Base-by-base conservation (phyloP, 345 rosid genomes). In the Stellera chamaejasme region DNA sequence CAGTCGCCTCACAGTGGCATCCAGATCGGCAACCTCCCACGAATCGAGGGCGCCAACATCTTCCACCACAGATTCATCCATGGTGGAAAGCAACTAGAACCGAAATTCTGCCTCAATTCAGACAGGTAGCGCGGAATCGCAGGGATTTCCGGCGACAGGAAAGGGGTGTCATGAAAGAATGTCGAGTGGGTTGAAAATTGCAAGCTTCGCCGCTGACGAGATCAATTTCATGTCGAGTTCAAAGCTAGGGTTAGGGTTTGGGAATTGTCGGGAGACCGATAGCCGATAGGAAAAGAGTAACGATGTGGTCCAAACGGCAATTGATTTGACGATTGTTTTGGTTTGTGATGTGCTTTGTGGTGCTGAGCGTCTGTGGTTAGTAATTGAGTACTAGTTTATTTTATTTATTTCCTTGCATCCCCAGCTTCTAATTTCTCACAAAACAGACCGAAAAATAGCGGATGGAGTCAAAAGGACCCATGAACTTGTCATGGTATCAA, bases 1-100 rank as follows among this genome's bases (percentile, higher is more conserved):
- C 77, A 86, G 65, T 27, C 95, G 83, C 58, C 67, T 79, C 85
- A 83, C 71, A 54, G 90, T 65, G 41, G 82, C 82, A 50, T 86
- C 95, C 75, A 86, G 60, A 73, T 86, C 87, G 62, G 82, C 95
- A 12, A 71, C 80, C 82, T 86, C 95, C 95, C 95, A 86, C n/a
- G 90, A 83, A 52, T 83, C 95, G 44, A 88, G 85, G 66, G 90
- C 80, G 52, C 80, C 89, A 57, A 77, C 66, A 77, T 82, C 94
- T 69, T 78, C 87, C 67, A 50, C 77, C 81, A 54, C 79, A 78
- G 93, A 72, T 69, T 82, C 86, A 79, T 71, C 88, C 93, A 85
- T 82, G 64, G 65, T 50, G 64, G 64, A 60, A 43, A 5, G 48
- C 13, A 14, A 60, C 14, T 14, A 10, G 10, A 13, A n/a, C 13